Percentiles rank a stretch among this genome's conserved stretches.
phyloP scores from a whole-genome alignment of 805 yeast genomes.

The Teunomyces aglyptinius region DNA sequence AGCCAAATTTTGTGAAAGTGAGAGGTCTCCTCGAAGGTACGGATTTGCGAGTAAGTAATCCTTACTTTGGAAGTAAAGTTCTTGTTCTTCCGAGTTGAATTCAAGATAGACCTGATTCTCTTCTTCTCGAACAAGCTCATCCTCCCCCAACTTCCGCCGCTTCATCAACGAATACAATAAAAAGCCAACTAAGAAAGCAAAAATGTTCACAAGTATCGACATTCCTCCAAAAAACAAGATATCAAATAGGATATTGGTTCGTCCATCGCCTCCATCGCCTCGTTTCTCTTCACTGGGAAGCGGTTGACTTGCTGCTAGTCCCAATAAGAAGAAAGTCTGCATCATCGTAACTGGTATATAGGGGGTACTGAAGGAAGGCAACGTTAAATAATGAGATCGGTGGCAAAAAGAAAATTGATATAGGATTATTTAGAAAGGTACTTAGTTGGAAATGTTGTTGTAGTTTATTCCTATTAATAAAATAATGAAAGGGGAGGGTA shows the following conservation, averaged over 20 bases:
- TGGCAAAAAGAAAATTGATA: not conserved
- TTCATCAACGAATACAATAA: conserved; percentile 5
- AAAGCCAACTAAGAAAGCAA: not conserved
- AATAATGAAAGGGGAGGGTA: too few relatives aligned
- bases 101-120: conserved; percentile 55
- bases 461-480: too few relatives aligned
- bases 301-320: not conserved
- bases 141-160: conserved; percentile 38
- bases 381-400: not conserved
- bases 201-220: not conserved
- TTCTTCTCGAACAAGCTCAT: conserved; percentile 57
- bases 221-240: not conserved
- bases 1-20: conserved; percentile 57
- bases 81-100: conserved; percentile 67
- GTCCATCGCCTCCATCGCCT: not conserved
- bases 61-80: conserved; percentile 63
- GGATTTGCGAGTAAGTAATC: conserved; percentile 41
- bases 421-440: not conserved
- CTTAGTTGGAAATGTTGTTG: too few relatives aligned
- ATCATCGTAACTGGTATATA: not conserved
- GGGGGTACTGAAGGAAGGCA: not conserved
- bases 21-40: conserved; percentile 40
- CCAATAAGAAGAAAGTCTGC: not conserved
- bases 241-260: not conserved
- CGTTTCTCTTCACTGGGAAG: not conserved